These are phyloP conservation scores for Schwanniomyces pseudopolymorphus DNA, from an alignment of 805 yeast genomes.

Conservation along the genomic window DNA sequence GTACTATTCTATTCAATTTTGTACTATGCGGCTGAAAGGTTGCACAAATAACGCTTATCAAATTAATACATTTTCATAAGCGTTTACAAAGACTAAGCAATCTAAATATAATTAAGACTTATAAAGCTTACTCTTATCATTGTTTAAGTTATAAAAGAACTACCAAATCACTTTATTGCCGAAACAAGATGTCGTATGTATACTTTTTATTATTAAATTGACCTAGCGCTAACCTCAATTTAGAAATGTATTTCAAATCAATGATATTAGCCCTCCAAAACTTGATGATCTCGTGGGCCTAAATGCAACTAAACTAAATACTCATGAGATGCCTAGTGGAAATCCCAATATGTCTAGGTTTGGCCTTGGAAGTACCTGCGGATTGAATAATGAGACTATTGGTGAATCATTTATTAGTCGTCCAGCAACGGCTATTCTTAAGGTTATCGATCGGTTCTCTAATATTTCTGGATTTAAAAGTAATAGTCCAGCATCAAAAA, in stretches of 20 bases:
- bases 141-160: background rate
- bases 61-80: background rate
- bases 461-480: conserved; percentile 8
- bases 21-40: conserved; percentile 1
- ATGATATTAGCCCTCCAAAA: conserved; percentile 5
- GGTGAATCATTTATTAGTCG: conserved; percentile 12
- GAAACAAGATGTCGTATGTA: conserved; percentile 11
- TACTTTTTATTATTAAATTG: background rate
- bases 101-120: background rate
- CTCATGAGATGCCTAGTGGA: background rate
- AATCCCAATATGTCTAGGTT: conserved; percentile 6
- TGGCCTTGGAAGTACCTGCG: conserved; percentile 7
- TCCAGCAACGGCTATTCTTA: conserved; percentile 22
- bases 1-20: background rate
- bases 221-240: background rate
- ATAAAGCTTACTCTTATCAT: too few relatives aligned
- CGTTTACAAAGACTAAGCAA: background rate
- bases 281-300: conserved; percentile 1
- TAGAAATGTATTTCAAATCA: conserved; percentile 9
- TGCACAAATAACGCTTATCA: conserved; percentile 1
- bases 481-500: conserved; percentile 3
- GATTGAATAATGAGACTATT: conserved; percentile 9
- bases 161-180: too few relatives aligned
- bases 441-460: conserved; percentile 18
- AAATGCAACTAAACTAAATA: background rate